Evolutionary conservation across 2,329 filamentous ascomycete genomes (phyloP).

Genomic region (Fusarium sp.): DNA sequence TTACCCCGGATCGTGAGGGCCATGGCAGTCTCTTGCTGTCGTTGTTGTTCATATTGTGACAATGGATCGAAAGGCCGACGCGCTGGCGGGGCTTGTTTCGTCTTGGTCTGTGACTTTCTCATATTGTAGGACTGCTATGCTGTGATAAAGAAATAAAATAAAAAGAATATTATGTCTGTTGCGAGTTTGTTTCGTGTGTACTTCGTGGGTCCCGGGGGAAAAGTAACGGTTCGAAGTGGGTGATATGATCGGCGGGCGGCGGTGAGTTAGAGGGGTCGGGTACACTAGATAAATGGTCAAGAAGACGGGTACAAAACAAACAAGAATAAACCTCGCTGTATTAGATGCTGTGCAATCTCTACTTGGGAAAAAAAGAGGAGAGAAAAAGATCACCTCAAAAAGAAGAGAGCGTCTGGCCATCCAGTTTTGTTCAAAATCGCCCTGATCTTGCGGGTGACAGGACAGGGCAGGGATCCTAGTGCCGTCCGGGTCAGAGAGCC

Average conservation of each 20-base stretch:
- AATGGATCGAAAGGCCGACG: conserved; percentile 31
- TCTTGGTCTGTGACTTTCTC: conserved; percentile 34
- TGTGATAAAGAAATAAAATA: background rate
- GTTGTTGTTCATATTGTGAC: conserved; percentile 34
- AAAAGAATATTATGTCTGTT: conserved; percentile 10
- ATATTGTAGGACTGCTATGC: conserved; percentile 12
- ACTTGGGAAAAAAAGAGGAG: conserved; percentile 5
- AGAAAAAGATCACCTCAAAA: conserved; percentile 12
- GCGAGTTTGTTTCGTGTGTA: conserved; percentile 11
- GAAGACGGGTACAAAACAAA: conserved; percentile 4
- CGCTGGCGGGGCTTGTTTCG: conserved; percentile 14
- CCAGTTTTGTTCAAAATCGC: conserved; percentile 25
- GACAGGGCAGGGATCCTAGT: conserved; percentile 10
- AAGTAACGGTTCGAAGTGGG: background rate
- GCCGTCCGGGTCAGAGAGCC: conserved; percentile 27
- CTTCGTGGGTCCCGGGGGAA: conserved; percentile 18
- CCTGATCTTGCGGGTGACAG: conserved; percentile 8
- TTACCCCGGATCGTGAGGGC: conserved; percentile 42
- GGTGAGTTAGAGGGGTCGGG: conserved; percentile 21
- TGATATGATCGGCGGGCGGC: conserved; percentile 25
- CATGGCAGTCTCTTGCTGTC: conserved; percentile 37
- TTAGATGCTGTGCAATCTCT: conserved; percentile 17
- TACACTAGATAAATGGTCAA: conserved; percentile 29
- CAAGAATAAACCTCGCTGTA: conserved; percentile 2
- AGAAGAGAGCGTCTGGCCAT: conserved; percentile 2